Percentiles rank a stretch among this genome's conserved stretches.
Conservation (phyloP, 768 basidiomycete species). For the Leucosporidium creatinivorum region DNA sequence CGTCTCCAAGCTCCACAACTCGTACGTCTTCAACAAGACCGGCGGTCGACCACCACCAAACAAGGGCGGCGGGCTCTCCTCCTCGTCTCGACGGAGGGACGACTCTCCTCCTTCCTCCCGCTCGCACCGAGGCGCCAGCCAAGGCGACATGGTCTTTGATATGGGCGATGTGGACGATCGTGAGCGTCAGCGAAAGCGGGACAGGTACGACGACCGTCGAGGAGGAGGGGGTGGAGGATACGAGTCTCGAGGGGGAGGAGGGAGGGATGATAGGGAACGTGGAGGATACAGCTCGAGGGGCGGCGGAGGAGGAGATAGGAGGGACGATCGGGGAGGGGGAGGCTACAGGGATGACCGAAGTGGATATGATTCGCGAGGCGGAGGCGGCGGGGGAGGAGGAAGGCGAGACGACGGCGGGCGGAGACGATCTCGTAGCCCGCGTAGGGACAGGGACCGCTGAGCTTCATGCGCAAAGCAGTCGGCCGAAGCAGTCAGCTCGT, state of each 20-base stretch:
- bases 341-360: background rate
- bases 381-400: background rate
- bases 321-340: background rate
- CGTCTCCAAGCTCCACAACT: slow-evolving; percentile 73
- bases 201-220: slow-evolving; percentile 2
- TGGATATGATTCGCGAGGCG: background rate
- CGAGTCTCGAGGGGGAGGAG: background rate
- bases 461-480: no score
- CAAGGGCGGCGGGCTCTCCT: slow-evolving; percentile 44
- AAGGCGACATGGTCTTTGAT: slow-evolving; percentile 47
- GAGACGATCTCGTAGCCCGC: background rate
- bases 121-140: slow-evolving; percentile 28
- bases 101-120: background rate
- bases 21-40: slow-evolving; percentile 51
- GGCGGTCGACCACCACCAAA: slow-evolving; percentile 48
- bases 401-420: background rate
- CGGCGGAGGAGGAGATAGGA: background rate
- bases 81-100: slow-evolving; percentile 11
- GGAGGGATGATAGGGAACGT: slow-evolving; percentile 18
- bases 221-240: slow-evolving; percentile 18
- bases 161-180: slow-evolving; percentile 50
- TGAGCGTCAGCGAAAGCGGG: slow-evolving; percentile 11
- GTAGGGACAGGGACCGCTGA: background rate
- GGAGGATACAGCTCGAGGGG: background rate
- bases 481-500: no score